Conservation (phyloP, 441 rosid genomes). For the Macaranga tanarius region DNA sequence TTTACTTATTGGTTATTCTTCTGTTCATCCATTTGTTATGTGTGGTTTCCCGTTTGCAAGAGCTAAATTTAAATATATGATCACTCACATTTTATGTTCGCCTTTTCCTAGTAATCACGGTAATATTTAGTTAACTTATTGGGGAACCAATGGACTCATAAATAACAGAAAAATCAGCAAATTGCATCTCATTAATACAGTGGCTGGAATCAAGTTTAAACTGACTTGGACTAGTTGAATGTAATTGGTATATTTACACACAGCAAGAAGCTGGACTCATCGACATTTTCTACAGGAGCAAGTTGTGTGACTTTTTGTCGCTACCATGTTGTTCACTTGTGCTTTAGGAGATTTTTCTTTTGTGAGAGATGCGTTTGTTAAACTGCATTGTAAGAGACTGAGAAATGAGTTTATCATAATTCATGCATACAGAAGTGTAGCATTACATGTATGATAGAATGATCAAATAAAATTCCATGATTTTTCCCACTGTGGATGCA, state of each 20-base stretch:
- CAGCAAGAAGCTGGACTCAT: background rate
- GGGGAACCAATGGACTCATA: background rate
- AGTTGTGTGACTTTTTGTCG: too few species aligned
- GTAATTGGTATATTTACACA: background rate
- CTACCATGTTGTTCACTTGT: too few species aligned
- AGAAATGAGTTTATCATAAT: too few species aligned
- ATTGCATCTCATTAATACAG: background rate
- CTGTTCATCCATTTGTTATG: background rate
- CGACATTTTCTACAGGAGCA: background rate
- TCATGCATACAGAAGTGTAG: too few species aligned
- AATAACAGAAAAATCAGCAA: background rate
- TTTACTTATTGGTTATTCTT: background rate
- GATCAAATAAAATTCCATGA: background rate
- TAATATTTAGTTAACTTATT: background rate
- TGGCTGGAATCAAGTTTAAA: constrained; percentile 1
- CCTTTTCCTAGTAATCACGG: background rate
- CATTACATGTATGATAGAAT: background rate
- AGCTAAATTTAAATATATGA: constrained; percentile 9
- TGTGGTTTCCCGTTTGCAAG: background rate
- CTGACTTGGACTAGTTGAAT: background rate
- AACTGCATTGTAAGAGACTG: too few species aligned
- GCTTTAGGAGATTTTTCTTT: too few species aligned
- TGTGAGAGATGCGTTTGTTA: too few species aligned
- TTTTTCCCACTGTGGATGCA: background rate
- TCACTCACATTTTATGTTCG: too few species aligned